Evolutionary conservation across 257 asterid genomes (phyloP).

Genomic region (Petunia axillaris): DNA sequence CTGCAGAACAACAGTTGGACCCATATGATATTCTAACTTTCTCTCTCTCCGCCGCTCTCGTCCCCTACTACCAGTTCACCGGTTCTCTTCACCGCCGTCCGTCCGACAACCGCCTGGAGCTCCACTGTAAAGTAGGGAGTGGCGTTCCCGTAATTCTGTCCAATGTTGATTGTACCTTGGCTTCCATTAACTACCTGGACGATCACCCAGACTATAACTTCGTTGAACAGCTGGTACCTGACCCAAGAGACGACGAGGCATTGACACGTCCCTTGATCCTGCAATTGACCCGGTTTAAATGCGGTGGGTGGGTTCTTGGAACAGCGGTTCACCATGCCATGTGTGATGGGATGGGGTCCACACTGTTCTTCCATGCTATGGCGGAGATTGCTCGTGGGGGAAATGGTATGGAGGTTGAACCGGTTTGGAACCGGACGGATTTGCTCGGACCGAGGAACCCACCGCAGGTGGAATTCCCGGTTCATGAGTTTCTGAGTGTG

Average conservation of each 20-base stretch:
- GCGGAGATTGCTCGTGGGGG: constrained; percentile 76
- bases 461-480: constrained; percentile 52
- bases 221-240: constrained; percentile 52
- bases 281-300: constrained; percentile 62
- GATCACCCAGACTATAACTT: constrained; percentile 38
- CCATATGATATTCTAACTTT: constrained; percentile 67
- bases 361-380: constrained; percentile 68
- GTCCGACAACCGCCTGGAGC: constrained; percentile 64
- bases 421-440: constrained; percentile 67
- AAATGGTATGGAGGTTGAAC: constrained; percentile 38
- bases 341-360: constrained; percentile 81
- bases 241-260: constrained; percentile 46
- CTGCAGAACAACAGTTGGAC: constrained; percentile 19
- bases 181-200: constrained; percentile 41
- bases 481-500: constrained; percentile 51
- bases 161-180: constrained; percentile 39
- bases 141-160: constrained; percentile 68
- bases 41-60: constrained; percentile 70
- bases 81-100: constrained; percentile 54
- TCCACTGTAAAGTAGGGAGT: constrained; percentile 53
- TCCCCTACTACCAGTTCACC: constrained; percentile 59
- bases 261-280: constrained; percentile 53
- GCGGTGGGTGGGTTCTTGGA: constrained; percentile 86
- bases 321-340: constrained; percentile 67
- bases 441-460: constrained; percentile 73